Evolutionary conservation across 768 basidiomycete genomes (phyloP), one percentile per base, ranked within the genome.

Genomic region (Chiua virens): DNA sequence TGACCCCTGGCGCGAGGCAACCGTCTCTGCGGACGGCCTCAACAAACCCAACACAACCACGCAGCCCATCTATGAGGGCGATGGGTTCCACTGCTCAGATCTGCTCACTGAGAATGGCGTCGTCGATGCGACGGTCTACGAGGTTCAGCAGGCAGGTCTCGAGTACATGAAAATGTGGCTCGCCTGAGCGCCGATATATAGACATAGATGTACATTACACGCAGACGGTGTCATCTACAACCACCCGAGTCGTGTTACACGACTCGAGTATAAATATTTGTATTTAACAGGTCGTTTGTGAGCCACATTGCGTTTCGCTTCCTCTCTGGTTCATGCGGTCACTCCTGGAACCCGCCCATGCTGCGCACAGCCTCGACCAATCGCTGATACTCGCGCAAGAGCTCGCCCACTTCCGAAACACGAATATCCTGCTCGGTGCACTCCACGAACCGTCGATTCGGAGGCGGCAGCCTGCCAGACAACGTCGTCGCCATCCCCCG

Each of bases 301-400:
- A 6, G 9, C 9, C 28, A 30, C 10, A 10, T 30, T 3, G 6
- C 25, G 25, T 25, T 4, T 25, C 25, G 25, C 25, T 4, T 30
- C 28, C 5, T 5, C 6, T 4, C 9, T 30, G 8, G 32, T 4
- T 14, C 32, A 34, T 10, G 32, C 15, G 8, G 3, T 34, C 32
- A 64, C 21, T 64, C 65, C 20, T 67, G 62, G 34, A 69, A 67
- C 7, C 62, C 87, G 18, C 82, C 83, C 45, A 78, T 69, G 20
- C 71, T 75, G 23, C 79, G 71, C 30, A 93, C 71, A 17, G 77
- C 83, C 38, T 89, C 87, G 9, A 84, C 93, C 45, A 97, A 65
- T 39, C 87, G 73, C 56, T 81, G 80, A 67, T 97, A 98, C 56
- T 97, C 95, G 28, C 74, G 71, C 64, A 98, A 71, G 38, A 99